phyloP scores from a whole-genome alignment of 768 basidiomycete genomes.

The Mycena polygramma region DNA sequence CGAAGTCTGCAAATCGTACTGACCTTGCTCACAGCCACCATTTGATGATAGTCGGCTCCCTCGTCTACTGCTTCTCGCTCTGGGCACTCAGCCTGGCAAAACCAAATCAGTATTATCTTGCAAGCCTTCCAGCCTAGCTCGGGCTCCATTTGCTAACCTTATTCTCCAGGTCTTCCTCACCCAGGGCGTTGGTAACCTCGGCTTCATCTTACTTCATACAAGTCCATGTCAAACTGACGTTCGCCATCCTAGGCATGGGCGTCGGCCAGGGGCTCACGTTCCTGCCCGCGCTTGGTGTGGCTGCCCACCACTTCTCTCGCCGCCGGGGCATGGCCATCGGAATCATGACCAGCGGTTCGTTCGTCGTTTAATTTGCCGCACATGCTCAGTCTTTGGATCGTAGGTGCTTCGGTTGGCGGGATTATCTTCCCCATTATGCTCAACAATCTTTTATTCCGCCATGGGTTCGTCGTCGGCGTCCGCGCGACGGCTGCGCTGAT shows the following conservation, averaged over 20 bases:
- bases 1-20: background rate
- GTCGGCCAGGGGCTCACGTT: conserved; percentile 29
- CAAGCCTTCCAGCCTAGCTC: conserved; percentile 13
- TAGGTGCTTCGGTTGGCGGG: conserved; percentile 31
- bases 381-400: background rate
- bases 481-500: conserved; percentile 28
- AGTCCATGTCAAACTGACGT: conserved; percentile 19
- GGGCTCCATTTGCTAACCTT: conserved; percentile 23
- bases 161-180: conserved; percentile 29
- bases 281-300: conserved; percentile 22
- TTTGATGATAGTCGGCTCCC: conserved; percentile 53
- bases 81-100: conserved; percentile 56
- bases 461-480: conserved; percentile 24
- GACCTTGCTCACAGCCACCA: conserved; percentile 44
- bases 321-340: conserved; percentile 28
- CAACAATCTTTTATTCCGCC: conserved; percentile 20
- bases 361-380: background rate
- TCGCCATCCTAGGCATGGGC: conserved; percentile 18
- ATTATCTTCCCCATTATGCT: conserved; percentile 29
- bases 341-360: conserved; percentile 24
- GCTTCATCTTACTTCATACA: conserved; percentile 1
- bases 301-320: conserved; percentile 26
- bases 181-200: conserved; percentile 29
- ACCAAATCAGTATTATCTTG: conserved; percentile 52
- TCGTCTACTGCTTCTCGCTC: conserved; percentile 54